Evolutionary conservation across 2,329 filamentous ascomycete genomes (phyloP), one percentile per base, ranked within the genome.

Genomic region (Knufia fluminis): DNA sequence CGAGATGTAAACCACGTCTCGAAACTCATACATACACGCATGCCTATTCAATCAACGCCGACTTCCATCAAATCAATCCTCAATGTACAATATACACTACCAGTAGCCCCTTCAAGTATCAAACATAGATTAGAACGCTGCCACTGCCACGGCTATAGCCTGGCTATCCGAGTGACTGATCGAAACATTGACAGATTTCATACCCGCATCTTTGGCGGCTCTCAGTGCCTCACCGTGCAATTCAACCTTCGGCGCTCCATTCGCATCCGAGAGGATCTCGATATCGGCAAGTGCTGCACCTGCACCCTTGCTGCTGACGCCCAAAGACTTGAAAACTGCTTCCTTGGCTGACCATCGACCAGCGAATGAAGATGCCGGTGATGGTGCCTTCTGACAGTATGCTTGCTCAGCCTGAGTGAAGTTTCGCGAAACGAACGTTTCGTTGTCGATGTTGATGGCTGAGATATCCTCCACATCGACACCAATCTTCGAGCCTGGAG

Each of bases 311-410:
- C 90, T 85, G 59, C 78, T 72, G 10, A 97, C 90, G 58, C 90
- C 89, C 12, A 98, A 76, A 32, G 87, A 89, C 79, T 98, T 98
- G 78, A 98, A 98, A 1, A 98, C 90, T 23, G 92, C 92, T 71
- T 98, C 92, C 74, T 98, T 98, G 31, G 92, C 92, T 61, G 85
- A 91, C 92, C 92, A 98, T 59, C 89, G 82, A 44, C 92, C 92
- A 3, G 91, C 88, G 69, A 96, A 98, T 46, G 88, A 94, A 57
- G 90, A 86, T 64, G 88, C 87, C 1, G 89, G 86, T 63, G 79
- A 83, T 4, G 88, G 72, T 14, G 87, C 83, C 62, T 83, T 80
- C 56, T 77, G 76, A 74, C 94, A 98, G 73, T 98, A 97, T 24
- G 78, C 76, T 60, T 90, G 85, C 71, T 98, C 92, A 44, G 76